phyloP scores from a whole-genome alignment of 805 yeast genomes.

The Maudiozyma pseudohumilis region DNA sequence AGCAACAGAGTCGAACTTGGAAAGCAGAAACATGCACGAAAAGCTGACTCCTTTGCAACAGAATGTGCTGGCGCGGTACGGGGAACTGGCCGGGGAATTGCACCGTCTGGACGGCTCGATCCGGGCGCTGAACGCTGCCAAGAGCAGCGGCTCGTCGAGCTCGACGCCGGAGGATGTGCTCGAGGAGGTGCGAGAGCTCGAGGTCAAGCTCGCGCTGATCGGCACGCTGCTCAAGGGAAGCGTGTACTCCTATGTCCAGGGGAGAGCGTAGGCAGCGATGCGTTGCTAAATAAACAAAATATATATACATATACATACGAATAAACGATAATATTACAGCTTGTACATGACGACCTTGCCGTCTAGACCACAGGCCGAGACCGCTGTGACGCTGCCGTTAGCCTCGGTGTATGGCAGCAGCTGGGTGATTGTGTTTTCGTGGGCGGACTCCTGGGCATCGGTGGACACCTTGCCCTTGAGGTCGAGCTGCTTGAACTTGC shows the following conservation, averaged over 20 bases:
- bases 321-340: slow-evolving; percentile 25
- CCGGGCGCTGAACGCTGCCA: slow-evolving; percentile 14
- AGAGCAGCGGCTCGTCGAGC: background rate
- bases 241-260: slow-evolving; percentile 47
- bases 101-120: slow-evolving; percentile 23
- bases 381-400: slow-evolving; percentile 44
- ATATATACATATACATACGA: background rate
- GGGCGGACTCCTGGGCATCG: slow-evolving; percentile 53
- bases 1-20: background rate
- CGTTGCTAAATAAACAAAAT: background rate
- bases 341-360: slow-evolving; percentile 81
- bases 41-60: slow-evolving; percentile 24
- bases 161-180: slow-evolving; percentile 30
- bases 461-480: slow-evolving; percentile 70
- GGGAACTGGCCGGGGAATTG: slow-evolving; percentile 20
- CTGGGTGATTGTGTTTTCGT: slow-evolving; percentile 80
- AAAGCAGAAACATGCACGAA: slow-evolving; percentile 11
- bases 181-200: slow-evolving; percentile 49
- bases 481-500: slow-evolving; percentile 93
- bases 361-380: slow-evolving; percentile 77
- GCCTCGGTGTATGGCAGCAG: slow-evolving; percentile 43
- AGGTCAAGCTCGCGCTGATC: slow-evolving; percentile 52
- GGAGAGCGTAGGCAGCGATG: background rate
- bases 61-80: slow-evolving; percentile 25
- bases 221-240: slow-evolving; percentile 61